phyloP scores from a whole-genome alignment of 495 filamentous ascomycete species.

The Talaromyces ruber region DNA sequence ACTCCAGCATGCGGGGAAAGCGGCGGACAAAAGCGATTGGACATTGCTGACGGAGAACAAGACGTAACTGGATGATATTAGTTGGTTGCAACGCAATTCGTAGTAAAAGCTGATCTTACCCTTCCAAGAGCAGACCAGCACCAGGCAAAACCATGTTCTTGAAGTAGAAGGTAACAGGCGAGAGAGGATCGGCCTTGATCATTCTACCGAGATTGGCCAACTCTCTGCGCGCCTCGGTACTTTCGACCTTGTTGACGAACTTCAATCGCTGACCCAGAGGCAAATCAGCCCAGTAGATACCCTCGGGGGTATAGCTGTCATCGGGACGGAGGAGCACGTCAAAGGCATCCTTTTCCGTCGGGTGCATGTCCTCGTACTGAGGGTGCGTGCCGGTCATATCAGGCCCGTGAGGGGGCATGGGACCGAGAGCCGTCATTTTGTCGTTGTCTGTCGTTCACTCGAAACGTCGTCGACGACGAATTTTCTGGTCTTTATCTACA shows the following conservation, averaged over 20 bases:
- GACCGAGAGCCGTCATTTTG: conserved; percentile 4
- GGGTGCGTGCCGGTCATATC: conserved; percentile 43
- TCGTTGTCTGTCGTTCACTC: not conserved
- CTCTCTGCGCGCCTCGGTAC: conserved; percentile 55
- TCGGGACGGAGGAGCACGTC: conserved; percentile 66
- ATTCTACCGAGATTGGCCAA: conserved; percentile 59
- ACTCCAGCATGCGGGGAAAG: conserved; percentile 70
- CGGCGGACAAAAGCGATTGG: conserved; percentile 60
- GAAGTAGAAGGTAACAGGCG: conserved; percentile 73
- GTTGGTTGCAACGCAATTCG: not conserved
- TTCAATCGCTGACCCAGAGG: conserved; percentile 51
- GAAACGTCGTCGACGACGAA: not conserved
- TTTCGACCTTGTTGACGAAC: conserved; percentile 65
- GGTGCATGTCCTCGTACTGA: conserved; percentile 45
- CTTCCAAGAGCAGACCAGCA: conserved; percentile 80
- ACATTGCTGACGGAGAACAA: conserved; percentile 92
- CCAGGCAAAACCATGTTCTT: conserved; percentile 82
- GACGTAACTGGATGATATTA: conserved; percentile 50
- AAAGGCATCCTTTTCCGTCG: conserved; percentile 64
- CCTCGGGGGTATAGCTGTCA: conserved; percentile 71
- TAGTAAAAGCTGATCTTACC: conserved; percentile 30
- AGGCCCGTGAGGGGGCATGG: conserved; percentile 42
- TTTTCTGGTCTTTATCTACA: not conserved
- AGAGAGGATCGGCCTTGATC: conserved; percentile 72
- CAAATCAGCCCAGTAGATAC: conserved; percentile 85